phyloP scores from a whole-genome alignment of 2,329 filamentous ascomycete species.

The Fusarium bactridioides region DNA sequence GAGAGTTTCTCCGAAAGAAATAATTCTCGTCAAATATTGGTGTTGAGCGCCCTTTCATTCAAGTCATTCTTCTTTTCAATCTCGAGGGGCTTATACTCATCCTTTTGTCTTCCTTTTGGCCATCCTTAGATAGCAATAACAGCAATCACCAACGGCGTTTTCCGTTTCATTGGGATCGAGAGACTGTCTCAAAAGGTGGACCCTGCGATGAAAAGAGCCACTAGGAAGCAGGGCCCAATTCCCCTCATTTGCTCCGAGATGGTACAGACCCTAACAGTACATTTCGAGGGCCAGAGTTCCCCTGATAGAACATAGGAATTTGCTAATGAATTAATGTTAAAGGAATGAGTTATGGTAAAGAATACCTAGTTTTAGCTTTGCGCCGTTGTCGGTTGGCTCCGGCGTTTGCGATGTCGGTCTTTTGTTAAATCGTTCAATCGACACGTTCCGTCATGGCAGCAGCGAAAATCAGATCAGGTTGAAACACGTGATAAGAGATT shows the following conservation, averaged over 20 bases:
- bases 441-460: accelerated
- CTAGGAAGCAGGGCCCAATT: too few relatives aligned
- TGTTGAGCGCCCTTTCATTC: accelerated
- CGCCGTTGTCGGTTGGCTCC: accelerated
- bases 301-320: background rate
- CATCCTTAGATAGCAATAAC: background rate
- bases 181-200: background rate
- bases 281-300: background rate
- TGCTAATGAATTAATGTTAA: accelerated
- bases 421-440: accelerated
- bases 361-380: background rate
- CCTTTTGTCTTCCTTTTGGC: background rate
- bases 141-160: background rate
- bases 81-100: background rate
- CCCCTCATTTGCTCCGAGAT: background rate
- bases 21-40: background rate
- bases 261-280: background rate
- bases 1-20: background rate
- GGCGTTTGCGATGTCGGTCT: accelerated
- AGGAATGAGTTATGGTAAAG: background rate
- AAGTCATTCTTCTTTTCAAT: too few relatives aligned
- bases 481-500: too few relatives aligned
- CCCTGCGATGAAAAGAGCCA: background rate
- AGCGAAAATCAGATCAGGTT: too few relatives aligned
- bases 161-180: background rate